phyloP scores from a whole-genome alignment of 2,329 filamentous ascomycete genomes.

The Pseudocercospora ulei region DNA sequence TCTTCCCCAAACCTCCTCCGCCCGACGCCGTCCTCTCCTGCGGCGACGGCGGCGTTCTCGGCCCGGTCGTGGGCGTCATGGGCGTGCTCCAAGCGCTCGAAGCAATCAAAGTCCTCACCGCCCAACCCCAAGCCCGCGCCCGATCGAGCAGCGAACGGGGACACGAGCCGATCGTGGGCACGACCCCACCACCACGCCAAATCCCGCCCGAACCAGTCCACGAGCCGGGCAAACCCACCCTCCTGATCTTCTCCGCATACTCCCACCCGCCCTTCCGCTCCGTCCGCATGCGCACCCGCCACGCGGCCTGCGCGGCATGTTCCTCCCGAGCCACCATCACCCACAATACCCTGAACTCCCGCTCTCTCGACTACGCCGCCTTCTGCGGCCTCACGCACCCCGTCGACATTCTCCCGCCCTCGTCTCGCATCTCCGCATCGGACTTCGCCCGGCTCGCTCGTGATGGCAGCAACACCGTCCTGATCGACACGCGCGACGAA shows the following conservation, averaged over 20 bases:
- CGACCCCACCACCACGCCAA: conserved; percentile 16
- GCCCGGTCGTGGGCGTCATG: conserved; percentile 87
- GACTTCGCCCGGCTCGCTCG: conserved; percentile 45
- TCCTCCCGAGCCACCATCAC: conserved; percentile 55
- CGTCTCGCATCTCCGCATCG: conserved; percentile 58
- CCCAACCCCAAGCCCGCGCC: conserved; percentile 30
- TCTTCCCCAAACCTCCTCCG: conserved; percentile 81
- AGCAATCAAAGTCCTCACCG: conserved; percentile 69
- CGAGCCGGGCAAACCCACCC: conserved; percentile 32
- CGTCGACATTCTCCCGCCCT: conserved; percentile 48
- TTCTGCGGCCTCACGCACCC: conserved; percentile 64
- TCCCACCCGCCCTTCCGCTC: conserved; percentile 55
- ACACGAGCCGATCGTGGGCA: conserved; percentile 16
- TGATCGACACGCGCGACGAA: conserved; percentile 76
- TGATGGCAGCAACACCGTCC: conserved; percentile 43
- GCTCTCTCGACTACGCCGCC: conserved; percentile 61
- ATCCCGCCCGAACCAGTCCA: conserved; percentile 20
- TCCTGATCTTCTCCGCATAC: conserved; percentile 50
- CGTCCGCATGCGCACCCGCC: conserved; percentile 60
- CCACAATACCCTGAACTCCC: conserved; percentile 45
- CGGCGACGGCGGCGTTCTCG: conserved; percentile 84
- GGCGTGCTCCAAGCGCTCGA: conserved; percentile 85
- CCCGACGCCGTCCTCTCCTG: conserved; percentile 74
- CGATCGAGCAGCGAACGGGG: conserved; percentile 8
- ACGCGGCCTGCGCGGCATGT: conserved; percentile 67